phyloP scores from a whole-genome alignment of 1,284 basidiomycete species.

The Fomitiporia mediterranea region DNA sequence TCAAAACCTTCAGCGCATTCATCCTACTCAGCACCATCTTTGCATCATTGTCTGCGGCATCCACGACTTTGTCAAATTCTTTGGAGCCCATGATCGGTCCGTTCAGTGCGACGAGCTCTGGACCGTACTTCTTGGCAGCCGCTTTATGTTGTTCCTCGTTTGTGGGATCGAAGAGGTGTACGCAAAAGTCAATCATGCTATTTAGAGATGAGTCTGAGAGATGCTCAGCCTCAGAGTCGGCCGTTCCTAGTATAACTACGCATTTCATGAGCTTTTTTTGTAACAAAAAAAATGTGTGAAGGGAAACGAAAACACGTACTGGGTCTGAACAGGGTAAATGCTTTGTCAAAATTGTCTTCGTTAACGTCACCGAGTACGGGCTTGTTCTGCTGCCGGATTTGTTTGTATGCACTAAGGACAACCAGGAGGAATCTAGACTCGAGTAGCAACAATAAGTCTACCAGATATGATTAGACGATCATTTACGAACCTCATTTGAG shows the following conservation, averaged over 20 bases:
- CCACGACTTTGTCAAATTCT: neutral
- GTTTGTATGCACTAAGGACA: conserved; percentile 59
- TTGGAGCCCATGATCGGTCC: neutral
- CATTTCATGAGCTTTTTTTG: neutral
- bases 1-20: conserved; percentile 35
- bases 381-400: conserved; percentile 48
- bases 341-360: conserved; percentile 58
- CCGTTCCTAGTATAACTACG: conserved; percentile 61
- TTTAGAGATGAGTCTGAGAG: conserved; percentile 68
- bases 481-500: conserved; percentile 43
- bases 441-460: no score
- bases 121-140: conserved; percentile 28
- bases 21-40: conserved; percentile 34
- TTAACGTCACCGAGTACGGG: conserved; percentile 49
- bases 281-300: neutral
- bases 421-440: conserved; percentile 52
- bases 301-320: conserved; percentile 33
- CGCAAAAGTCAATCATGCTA: conserved; percentile 38
- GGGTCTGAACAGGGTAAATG: conserved; percentile 54
- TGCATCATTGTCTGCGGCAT: conserved; percentile 14
- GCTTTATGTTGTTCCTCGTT: conserved; percentile 32
- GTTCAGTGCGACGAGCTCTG: neutral
- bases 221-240: conserved; percentile 50
- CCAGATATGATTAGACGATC: no score
- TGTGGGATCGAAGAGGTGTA: conserved; percentile 35